phyloP scores from a whole-genome alignment of 768 basidiomycete genomes.

The Sarcodon sp. region DNA sequence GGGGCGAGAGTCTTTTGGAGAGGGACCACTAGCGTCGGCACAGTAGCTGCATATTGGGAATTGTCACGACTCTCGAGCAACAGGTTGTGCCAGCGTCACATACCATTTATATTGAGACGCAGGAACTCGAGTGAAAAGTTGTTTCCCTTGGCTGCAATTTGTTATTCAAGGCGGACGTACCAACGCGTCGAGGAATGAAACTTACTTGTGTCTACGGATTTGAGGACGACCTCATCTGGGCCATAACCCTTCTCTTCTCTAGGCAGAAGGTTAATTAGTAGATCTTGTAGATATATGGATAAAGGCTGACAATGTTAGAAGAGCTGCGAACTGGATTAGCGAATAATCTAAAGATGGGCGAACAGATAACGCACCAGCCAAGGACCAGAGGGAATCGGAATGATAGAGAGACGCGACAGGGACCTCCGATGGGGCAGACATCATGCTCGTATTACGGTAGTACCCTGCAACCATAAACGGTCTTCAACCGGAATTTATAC shows the following conservation, averaged over 20 bases:
- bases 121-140: slow-evolving; percentile 67
- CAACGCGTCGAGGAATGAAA: background rate
- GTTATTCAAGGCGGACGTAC: background rate
- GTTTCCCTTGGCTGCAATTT: slow-evolving; percentile 52
- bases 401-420: slow-evolving; percentile 23
- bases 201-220: slow-evolving; percentile 52
- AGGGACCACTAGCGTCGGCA: slow-evolving; percentile 82
- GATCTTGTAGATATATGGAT: background rate
- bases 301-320: slow-evolving; percentile 39
- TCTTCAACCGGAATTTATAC: too few relatives aligned
- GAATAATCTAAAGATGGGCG: background rate
- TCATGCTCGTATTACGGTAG: background rate
- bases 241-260: slow-evolving; percentile 77
- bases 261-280: background rate
- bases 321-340: slow-evolving; percentile 20
- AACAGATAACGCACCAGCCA: slow-evolving; percentile 34
- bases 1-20: slow-evolving; percentile 55
- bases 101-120: slow-evolving; percentile 69
- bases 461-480: too few relatives aligned
- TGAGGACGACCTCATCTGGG: slow-evolving; percentile 59
- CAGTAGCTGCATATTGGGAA: slow-evolving; percentile 36
- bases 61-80: background rate
- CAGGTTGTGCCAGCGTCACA: slow-evolving; percentile 3
- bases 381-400: slow-evolving; percentile 48
- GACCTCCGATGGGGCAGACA: slow-evolving; percentile 4